Evolutionary conservation across 2,329 filamentous ascomycete genomes (phyloP).

Genomic region (Cladosporium sp.): DNA sequence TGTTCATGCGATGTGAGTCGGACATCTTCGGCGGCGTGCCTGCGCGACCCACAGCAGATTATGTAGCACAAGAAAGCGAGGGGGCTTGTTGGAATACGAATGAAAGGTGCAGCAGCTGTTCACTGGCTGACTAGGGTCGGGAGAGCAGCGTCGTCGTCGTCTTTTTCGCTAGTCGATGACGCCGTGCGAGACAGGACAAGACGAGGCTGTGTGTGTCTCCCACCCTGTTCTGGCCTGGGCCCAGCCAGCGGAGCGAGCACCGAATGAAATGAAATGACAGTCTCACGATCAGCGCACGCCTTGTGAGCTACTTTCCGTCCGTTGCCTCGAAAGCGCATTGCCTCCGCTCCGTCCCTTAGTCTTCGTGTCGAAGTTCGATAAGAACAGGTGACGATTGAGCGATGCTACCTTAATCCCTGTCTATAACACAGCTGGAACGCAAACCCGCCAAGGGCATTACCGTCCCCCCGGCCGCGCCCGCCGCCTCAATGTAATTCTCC

Average conservation of each 20-base stretch:
- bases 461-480: not conserved
- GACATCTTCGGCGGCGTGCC: slow-evolving; percentile 29
- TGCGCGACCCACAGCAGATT: slow-evolving; percentile 3
- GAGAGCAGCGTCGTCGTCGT: slow-evolving; percentile 16
- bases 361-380: not conserved
- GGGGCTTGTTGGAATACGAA: slow-evolving; percentile 12
- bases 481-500: not conserved
- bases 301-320: not conserved
- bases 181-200: slow-evolving; percentile 15
- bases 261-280: not conserved
- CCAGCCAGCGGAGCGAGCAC: not conserved
- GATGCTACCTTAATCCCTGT: not conserved
- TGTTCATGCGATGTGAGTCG: slow-evolving; percentile 20
- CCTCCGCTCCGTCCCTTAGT: not conserved
- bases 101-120: slow-evolving; percentile 7
- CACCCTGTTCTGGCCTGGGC: not conserved
- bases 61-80: slow-evolving; percentile 17
- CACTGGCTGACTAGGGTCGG: slow-evolving; percentile 7
- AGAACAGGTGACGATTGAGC: not conserved
- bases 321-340: not conserved
- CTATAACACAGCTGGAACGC: not conserved
- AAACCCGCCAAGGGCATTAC: not conserved
- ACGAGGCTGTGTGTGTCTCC: slow-evolving; percentile 14
- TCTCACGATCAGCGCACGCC: not conserved
- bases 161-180: slow-evolving; percentile 16